Evolutionary conservation across 345 rosid genomes (phyloP), one percentile per base, ranked within the genome.

Genomic region (Fremontodendron californicum): DNA sequence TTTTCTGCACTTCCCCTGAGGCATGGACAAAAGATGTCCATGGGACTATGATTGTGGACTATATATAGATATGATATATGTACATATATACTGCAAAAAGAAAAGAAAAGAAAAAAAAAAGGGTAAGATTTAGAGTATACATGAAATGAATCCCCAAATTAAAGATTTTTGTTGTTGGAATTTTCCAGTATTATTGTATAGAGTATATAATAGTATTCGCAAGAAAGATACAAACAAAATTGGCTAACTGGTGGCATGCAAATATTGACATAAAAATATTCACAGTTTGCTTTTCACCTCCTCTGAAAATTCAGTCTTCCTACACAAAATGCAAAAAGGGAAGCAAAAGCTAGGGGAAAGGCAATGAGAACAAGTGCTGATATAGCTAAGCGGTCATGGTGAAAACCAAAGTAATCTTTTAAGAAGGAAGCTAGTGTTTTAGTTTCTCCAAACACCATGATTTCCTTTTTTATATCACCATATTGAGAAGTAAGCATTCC

Each of bases 401-500:
- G 82, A 76, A 76, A 92, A n/a, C 97, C 93, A 4, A 83, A 92
- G 77, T 89, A 90, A 42, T 88, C 92, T 70, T 82, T 75, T 46
- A 92, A 67, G 81, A 91, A 91, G 21, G 79, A 78, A 1, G 84
- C 74, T 49, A 91, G 81, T 2, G 86, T 73, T 42, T 77, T 86
- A 13, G 71, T 75, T 72, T 92, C 77, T 15, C 90, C 94, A 29
- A 90, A 91, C 0, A 87, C 92, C 37, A 23, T 39, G 40, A 92
- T 88, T 33, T 86, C 45, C 79, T 80, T 76, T 35, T 86, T 75
- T 4, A 84, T 69, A 73, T 92, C 96, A 6, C 98, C 97, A 60
- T 86, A 94, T n/a, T 94, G 98, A 55, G 97, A 90, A 62, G 88
- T 82, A 25, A 94, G 76, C 81, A 88, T 73, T 31, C 84, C 82